Evolutionary conservation across 495 filamentous ascomycete genomes (phyloP).

Genomic region (Penicillium macrosclerotiorum): DNA sequence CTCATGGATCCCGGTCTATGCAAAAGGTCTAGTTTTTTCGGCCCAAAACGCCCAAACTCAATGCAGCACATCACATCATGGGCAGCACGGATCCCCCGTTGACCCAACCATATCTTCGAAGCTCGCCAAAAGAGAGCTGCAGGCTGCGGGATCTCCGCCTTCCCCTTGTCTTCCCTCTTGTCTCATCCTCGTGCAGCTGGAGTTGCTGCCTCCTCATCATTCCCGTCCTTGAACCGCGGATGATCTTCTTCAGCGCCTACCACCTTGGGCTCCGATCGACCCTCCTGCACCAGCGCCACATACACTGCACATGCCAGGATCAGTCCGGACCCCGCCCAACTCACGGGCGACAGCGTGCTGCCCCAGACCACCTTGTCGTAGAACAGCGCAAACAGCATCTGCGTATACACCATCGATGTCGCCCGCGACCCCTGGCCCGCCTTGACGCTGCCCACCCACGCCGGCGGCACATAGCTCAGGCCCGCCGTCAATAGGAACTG

Average conservation of each 20-base stretch:
- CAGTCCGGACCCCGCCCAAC: slow-evolving; percentile 69
- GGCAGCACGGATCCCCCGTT: slow-evolving; percentile 1
- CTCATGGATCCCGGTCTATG: too few relatives aligned
- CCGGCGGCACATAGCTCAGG: slow-evolving; percentile 60
- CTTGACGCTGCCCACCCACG: slow-evolving; percentile 21
- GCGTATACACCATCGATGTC: slow-evolving; percentile 86
- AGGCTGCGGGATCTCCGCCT: too few relatives aligned
- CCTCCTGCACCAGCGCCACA: slow-evolving; percentile 59
- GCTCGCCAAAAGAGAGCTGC: too few relatives aligned
- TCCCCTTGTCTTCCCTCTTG: not conserved
- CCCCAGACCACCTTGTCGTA: slow-evolving; percentile 82
- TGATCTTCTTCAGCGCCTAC: not conserved
- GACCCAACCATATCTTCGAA: too few relatives aligned
- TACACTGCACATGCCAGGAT: slow-evolving; percentile 81
- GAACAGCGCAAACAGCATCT: slow-evolving; percentile 86
- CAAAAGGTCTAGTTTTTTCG: too few relatives aligned
- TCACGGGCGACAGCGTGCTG: slow-evolving; percentile 61
- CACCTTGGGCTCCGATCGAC: slow-evolving; percentile 8
- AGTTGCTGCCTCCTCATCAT: slow-evolving; percentile 10
- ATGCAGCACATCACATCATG: not conserved
- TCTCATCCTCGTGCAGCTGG: not conserved
- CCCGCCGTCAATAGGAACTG: slow-evolving; percentile 87
- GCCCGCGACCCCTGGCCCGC: slow-evolving; percentile 57
- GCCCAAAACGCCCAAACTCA: slow-evolving; percentile 9
- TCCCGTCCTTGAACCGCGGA: slow-evolving; percentile 9